These are phyloP conservation scores for Fusarium sp. DNA, from an alignment of 2,329 filamentous ascomycete genomes.

Conservation along the genomic window DNA sequence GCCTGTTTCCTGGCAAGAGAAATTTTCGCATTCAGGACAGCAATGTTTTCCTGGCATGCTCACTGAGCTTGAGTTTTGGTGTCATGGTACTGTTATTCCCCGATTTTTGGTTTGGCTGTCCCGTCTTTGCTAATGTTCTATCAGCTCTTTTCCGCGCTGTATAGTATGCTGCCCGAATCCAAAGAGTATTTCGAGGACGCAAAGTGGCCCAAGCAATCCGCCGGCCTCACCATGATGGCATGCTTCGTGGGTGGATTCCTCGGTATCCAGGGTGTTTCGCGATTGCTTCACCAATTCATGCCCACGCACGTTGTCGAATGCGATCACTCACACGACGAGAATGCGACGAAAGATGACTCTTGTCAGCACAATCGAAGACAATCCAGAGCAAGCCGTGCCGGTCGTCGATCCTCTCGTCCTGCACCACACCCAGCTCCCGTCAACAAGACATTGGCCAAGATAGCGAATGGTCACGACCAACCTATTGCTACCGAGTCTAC, in stretches of 20 bases:
- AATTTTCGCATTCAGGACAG: slow-evolving; percentile 90
- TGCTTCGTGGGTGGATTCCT: slow-evolving; percentile 77
- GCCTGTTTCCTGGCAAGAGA: slow-evolving; percentile 74
- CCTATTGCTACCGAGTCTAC: slow-evolving; percentile 55
- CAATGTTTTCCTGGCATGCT: slow-evolving; percentile 85
- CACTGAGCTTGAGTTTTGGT: slow-evolving; percentile 90
- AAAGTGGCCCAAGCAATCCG: slow-evolving; percentile 70
- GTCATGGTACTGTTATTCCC: slow-evolving; percentile 76
- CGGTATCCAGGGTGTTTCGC: slow-evolving; percentile 77
- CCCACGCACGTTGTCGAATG: slow-evolving; percentile 84
- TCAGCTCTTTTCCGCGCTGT: slow-evolving; percentile 89
- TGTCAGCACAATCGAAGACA: slow-evolving; percentile 41
- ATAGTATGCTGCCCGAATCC: slow-evolving; percentile 90
- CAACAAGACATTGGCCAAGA: slow-evolving; percentile 32
- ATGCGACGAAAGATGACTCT: slow-evolving; percentile 46
- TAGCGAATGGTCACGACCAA: slow-evolving; percentile 35
- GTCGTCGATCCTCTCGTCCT: slow-evolving; percentile 44
- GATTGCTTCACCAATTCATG: slow-evolving; percentile 75
- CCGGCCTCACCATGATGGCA: slow-evolving; percentile 73
- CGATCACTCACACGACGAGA: slow-evolving; percentile 74
- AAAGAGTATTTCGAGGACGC: slow-evolving; percentile 78
- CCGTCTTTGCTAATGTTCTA: slow-evolving; percentile 11
- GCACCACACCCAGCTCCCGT: slow-evolving; percentile 36
- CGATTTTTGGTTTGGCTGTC: not conserved
- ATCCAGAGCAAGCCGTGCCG: slow-evolving; percentile 47